A percentile compares a stretch with the other conserved stretches of the same genome.
These are phyloP conservation scores for Asclepias syriaca DNA, from an alignment of 257 asterid genomes.

Conservation along the genomic window DNA sequence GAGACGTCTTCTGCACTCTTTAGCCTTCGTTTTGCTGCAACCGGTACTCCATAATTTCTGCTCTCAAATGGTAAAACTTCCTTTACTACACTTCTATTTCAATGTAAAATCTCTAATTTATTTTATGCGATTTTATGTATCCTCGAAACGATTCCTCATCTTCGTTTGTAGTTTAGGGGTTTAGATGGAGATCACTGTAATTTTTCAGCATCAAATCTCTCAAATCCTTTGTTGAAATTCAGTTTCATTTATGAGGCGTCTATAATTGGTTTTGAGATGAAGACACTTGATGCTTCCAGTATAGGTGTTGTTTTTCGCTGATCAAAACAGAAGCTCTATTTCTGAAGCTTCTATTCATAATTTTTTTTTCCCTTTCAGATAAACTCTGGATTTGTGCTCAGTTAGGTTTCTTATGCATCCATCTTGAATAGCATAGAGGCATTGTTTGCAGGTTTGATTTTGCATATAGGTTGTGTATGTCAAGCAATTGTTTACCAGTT, in stretches of 20 bases:
- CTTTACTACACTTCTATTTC: not conserved
- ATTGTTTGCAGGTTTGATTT: not conserved
- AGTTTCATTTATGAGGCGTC: not conserved
- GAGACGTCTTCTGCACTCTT: conserved; percentile 8
- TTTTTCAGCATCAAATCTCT: not conserved
- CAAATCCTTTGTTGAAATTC: not conserved
- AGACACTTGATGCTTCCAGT: not conserved
- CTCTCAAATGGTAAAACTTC: conserved; percentile 10
- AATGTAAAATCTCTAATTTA: not conserved
- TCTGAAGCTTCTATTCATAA: not conserved
- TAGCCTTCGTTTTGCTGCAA: not conserved
- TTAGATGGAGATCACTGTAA: not conserved
- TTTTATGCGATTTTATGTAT: not conserved
- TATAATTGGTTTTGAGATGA: not conserved
- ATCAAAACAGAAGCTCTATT: not conserved
- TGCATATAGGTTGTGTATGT: no score
- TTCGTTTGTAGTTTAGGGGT: not conserved
- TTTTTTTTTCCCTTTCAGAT: not conserved
- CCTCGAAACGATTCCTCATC: not conserved
- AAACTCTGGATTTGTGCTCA: not conserved
- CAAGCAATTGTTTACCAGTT: not conserved
- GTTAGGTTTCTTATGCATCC: not conserved
- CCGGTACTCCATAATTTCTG: not conserved
- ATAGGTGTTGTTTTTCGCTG: not conserved
- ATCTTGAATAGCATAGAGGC: not conserved